phyloP scores from a whole-genome alignment of 225 moss, liverwort and hornwort species.

The Pleurozium schreberi region DNA sequence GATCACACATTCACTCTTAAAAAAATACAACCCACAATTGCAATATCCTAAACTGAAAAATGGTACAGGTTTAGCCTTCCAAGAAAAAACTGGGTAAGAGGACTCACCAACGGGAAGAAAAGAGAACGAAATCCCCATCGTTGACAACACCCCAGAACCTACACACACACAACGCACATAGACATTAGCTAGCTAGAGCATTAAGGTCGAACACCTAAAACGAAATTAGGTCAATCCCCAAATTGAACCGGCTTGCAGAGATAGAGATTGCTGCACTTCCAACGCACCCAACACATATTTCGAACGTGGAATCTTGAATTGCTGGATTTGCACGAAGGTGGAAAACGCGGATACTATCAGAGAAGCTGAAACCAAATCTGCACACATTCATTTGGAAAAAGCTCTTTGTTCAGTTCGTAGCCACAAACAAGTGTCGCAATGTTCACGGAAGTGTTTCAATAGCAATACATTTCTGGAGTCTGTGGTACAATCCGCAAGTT shows the following conservation, averaged over 20 bases:
- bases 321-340: slow-evolving; percentile 44
- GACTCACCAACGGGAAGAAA: slow-evolving; percentile 58
- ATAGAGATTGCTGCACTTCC: background rate
- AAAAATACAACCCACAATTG: background rate
- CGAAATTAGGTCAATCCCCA: background rate
- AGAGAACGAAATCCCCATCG: slow-evolving; percentile 53
- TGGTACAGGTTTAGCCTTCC: background rate
- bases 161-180: background rate
- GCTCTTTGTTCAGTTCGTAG: background rate
- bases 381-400: background rate
- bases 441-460: background rate
- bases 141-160: slow-evolving; percentile 63
- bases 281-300: slow-evolving; percentile 46
- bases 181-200: background rate
- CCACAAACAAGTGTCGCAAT: background rate
- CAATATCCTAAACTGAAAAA: background rate
- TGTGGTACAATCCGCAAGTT: background rate
- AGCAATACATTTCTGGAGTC: background rate
- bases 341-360: slow-evolving; percentile 49
- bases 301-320: slow-evolving; percentile 36
- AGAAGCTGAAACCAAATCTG: slow-evolving; percentile 71
- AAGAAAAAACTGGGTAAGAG: background rate
- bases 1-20: background rate
- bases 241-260: background rate
- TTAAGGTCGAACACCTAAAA: background rate